Evolutionary conservation across 1,139 yeast genomes (phyloP).

Genomic region (Blastobotrys petasosporus): DNA sequence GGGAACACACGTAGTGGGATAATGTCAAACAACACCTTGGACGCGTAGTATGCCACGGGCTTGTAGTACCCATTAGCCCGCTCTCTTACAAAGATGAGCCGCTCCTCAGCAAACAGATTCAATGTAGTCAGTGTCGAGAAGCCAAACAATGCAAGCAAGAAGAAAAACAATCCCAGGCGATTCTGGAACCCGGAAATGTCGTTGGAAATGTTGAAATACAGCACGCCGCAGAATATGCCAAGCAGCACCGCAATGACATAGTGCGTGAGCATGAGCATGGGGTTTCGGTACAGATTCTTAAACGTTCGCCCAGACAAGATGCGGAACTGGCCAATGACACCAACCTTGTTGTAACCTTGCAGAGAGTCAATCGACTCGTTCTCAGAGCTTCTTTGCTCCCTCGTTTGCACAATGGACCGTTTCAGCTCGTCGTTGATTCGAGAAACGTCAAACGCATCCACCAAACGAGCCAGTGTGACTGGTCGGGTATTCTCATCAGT

Average conservation of each 20-base stretch:
- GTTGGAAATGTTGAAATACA: constrained; percentile 74
- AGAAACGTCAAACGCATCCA: constrained; percentile 44
- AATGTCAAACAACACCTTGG: constrained; percentile 84
- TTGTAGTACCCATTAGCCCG: constrained; percentile 90
- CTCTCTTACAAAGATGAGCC: constrained; percentile 84
- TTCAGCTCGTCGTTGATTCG: constrained; percentile 44
- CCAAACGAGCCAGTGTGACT: constrained; percentile 25
- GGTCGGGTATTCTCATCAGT: constrained; percentile 1
- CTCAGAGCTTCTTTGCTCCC: constrained; percentile 12
- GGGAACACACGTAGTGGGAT: constrained; percentile 86
- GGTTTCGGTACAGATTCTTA: constrained; percentile 87
- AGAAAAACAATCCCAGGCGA: constrained; percentile 86
- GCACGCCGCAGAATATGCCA: constrained; percentile 78
- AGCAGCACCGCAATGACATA: constrained; percentile 69
- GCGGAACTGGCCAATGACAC: constrained; percentile 53
- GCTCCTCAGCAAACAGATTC: constrained; percentile 79
- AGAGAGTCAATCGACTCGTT: constrained; percentile 7
- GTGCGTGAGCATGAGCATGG: constrained; percentile 75
- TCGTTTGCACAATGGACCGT: constrained; percentile 39
- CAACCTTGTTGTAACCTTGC: constrained; percentile 43
- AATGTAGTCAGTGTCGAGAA: constrained; percentile 88
- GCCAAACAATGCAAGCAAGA: constrained; percentile 83
- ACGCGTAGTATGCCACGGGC: constrained; percentile 75
- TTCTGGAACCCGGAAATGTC: constrained; percentile 96
- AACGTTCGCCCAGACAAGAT: constrained; percentile 81